These are phyloP conservation scores for Amanita rimosa DNA, from an alignment of 768 basidiomycete species.

Conservation along the genomic window DNA sequence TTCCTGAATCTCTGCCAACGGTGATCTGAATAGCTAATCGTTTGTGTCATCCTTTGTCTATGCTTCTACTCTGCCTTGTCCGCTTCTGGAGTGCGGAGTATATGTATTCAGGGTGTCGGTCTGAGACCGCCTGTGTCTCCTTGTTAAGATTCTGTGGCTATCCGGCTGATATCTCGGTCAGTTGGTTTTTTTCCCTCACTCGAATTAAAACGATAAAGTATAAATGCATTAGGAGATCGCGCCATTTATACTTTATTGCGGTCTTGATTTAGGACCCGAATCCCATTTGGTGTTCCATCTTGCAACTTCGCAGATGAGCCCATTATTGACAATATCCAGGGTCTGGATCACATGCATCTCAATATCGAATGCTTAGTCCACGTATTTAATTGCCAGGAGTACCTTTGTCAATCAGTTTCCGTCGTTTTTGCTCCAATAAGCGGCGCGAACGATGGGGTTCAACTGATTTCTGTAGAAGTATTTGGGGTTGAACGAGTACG, in stretches of 20 bases:
- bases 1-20: conserved; percentile 22
- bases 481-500: neutral
- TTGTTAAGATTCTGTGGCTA: conserved; percentile 42
- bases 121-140: conserved; percentile 25
- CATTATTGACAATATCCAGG: neutral
- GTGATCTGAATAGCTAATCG: conserved; percentile 21
- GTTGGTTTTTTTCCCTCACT: no score
- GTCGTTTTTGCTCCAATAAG: conserved; percentile 22
- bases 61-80: conserved; percentile 7
- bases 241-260: conserved; percentile 36
- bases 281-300: no score
- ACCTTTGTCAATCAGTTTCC: neutral
- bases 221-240: conserved; percentile 70
- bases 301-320: neutral
- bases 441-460: conserved; percentile 29
- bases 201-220: conserved; percentile 56
- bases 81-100: conserved; percentile 23
- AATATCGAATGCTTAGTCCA: neutral
- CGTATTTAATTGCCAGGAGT: neutral
- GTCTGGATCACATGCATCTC: neutral
- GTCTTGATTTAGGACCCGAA: no score
- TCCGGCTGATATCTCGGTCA: conserved; percentile 52
- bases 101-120: conserved; percentile 44
- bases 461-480: neutral
- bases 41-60: conserved; percentile 25